A percentile compares a stretch with the other conserved stretches of the same genome.
Conservation (phyloP, 225 moss, liverwort and hornwort species). For the Physcomitrellopsis africana region DNA sequence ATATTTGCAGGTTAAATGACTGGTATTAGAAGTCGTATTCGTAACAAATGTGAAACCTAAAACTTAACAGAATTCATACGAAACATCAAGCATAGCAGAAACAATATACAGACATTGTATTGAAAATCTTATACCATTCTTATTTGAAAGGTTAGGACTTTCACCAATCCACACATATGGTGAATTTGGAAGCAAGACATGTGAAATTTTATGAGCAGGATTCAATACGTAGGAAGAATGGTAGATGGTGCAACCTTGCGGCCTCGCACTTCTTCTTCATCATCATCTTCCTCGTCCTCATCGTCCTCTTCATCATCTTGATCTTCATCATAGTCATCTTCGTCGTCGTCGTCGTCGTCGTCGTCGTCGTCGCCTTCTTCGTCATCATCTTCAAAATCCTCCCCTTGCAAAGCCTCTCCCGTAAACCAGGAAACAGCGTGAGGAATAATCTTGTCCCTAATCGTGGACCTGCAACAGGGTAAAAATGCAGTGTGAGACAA, state of each 20-base stretch:
- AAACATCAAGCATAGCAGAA: not conserved
- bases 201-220: not conserved
- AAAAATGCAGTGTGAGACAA: not conserved
- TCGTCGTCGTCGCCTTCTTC: slow-evolving; percentile 73
- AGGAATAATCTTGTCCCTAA: slow-evolving; percentile 92
- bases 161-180: not conserved
- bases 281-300: slow-evolving; percentile 33
- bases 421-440: slow-evolving; percentile 97
- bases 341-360: slow-evolving; percentile 65
- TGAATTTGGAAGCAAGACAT: not conserved
- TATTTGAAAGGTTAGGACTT: not conserved
- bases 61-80: not conserved
- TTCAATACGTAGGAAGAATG: not conserved
- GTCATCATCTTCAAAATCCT: slow-evolving; percentile 77
- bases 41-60: not conserved
- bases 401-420: slow-evolving; percentile 87
- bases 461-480: slow-evolving; percentile 60
- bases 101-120: not conserved
- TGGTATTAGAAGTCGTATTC: not conserved
- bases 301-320: slow-evolving; percentile 57
- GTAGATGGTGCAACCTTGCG: slow-evolving; percentile 51
- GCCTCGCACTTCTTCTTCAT: slow-evolving; percentile 57
- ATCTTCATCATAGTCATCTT: slow-evolving; percentile 72
- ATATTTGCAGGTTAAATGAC: not conserved
- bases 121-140: not conserved